Evolutionary conservation across 306 rosid genomes (phyloP).

Genomic region (Glycine tomentella): DNA sequence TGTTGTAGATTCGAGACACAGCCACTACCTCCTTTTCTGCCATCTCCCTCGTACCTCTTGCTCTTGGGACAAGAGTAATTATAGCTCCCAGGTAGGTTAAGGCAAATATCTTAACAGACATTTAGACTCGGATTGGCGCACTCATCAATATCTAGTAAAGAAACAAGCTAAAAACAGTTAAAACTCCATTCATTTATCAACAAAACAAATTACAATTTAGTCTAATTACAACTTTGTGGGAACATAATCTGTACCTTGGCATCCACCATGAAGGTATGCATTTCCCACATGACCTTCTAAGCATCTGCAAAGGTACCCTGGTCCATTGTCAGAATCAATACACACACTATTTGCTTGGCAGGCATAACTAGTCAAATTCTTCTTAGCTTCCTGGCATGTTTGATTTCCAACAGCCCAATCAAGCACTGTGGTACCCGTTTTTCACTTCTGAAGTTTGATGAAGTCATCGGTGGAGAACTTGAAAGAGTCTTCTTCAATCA

Average conservation of each 20-base stretch:
- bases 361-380: background rate
- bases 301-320: conserved; percentile 40
- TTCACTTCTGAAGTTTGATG: conserved; percentile 5
- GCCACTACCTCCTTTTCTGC: conserved; percentile 29
- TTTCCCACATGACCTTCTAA: conserved; percentile 45
- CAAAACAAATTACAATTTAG: background rate
- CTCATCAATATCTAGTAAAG: conserved; percentile 31
- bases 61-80: conserved; percentile 39
- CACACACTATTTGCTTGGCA: conserved; percentile 25
- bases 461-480: conserved; percentile 1
- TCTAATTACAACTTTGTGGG: background rate
- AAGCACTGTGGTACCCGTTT: conserved; percentile 5
- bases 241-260: conserved; percentile 46
- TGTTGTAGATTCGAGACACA: conserved; percentile 9
- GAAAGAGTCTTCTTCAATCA: conserved; percentile 34
- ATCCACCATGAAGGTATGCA: conserved; percentile 52
- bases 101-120: conserved; percentile 38
- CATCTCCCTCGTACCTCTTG: conserved; percentile 38
- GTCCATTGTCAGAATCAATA: conserved; percentile 24
- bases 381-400: conserved; percentile 29
- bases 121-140: conserved; percentile 18
- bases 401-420: conserved; percentile 43
- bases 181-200: background rate
- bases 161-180: background rate
- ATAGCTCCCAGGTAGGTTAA: conserved; percentile 22